Base-by-base conservation (phyloP, 495 filamentous ascomycete species). In the Aspergillus egyptiacus region DNA sequence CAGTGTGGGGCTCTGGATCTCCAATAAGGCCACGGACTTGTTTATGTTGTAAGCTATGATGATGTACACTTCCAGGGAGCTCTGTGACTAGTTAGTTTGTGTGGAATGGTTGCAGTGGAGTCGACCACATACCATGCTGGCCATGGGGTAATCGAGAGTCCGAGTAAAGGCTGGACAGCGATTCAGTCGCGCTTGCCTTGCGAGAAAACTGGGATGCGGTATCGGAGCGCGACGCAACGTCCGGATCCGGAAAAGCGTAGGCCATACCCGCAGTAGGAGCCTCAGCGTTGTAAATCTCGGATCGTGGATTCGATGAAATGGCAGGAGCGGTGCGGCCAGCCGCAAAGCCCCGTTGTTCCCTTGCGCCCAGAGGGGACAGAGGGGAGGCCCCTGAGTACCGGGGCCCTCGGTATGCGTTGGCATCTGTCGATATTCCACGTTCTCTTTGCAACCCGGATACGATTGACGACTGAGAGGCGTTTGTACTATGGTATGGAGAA, bases 201-300 rank as follows among this genome's bases (percentile, higher is more conserved):
- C 86, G 73, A 5, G 84, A 88, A 52, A 77, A 69, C 14, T 64
- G 64, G 0, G 60, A 53, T 22, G 68, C 61, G 8, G 77, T 70
- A 58, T 74, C 69, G 11, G 71, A 74, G n/a, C 71, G 65, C 31
- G 34, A 19, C 3, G 70, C 65, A 39, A 83, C 78, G 35, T 86
- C 84, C 23, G 87, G 85, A 56, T 89, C 85, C 0, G 86, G 86
- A 58, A 91, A 89, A 28, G 86, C 86, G 70, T 87, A 91, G 0
- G 86, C 83, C 60, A 88, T 82, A 65, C 86, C 86, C 52, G 86
- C 87, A 13, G 84, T 89, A 7, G 86, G 86, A 42, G 87, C 83
- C 44, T 86, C 84, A 3, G 86, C 86, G 49, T 86, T 83, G 50
- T 87, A 87, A 56, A 89, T 86, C 37, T 81, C 83, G 34, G 82